A percentile compares a stretch with the other conserved stretches of the same genome.
Evolutionary conservation across 2,329 filamentous ascomycete genomes (phyloP).

Genomic region (Coleophoma cylindrospora): DNA sequence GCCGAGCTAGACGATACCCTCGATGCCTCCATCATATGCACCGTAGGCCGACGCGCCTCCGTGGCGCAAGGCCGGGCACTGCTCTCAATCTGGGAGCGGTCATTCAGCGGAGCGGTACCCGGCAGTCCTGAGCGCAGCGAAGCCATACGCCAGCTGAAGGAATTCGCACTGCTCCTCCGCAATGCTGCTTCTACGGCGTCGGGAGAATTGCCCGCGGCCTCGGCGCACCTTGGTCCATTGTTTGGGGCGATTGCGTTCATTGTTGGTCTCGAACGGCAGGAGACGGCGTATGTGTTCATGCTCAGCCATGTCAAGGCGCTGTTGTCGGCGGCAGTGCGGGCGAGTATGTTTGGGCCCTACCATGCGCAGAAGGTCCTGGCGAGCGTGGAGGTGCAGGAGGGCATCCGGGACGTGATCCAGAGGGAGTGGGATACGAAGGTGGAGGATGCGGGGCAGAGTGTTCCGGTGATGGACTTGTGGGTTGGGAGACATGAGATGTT

Average conservation of each 20-base stretch:
- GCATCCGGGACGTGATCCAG: slow-evolving; percentile 53
- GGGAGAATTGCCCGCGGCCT: slow-evolving; percentile 34
- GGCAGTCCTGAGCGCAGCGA: slow-evolving; percentile 16
- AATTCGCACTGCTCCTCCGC: slow-evolving; percentile 20
- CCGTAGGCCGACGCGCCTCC: slow-evolving; percentile 72
- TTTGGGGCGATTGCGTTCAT: slow-evolving; percentile 62
- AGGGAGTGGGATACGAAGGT: slow-evolving; percentile 53
- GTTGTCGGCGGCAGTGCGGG: slow-evolving; percentile 70
- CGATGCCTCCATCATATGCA: slow-evolving; percentile 72
- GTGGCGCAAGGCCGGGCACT: slow-evolving; percentile 72
- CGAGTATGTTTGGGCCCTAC: slow-evolving; percentile 75
- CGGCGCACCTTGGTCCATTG: slow-evolving; percentile 66
- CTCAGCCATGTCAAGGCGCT: slow-evolving; percentile 73
- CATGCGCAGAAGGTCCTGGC: slow-evolving; percentile 72
- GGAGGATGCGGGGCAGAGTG: slow-evolving; percentile 67
- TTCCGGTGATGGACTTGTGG: slow-evolving; percentile 79
- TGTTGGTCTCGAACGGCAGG: slow-evolving; percentile 53
- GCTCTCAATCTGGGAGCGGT: slow-evolving; percentile 71
- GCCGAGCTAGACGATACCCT: slow-evolving; percentile 65
- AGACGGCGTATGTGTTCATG: slow-evolving; percentile 71
- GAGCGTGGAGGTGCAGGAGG: slow-evolving; percentile 47
- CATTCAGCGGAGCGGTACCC: slow-evolving; percentile 43
- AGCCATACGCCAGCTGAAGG: slow-evolving; percentile 14
- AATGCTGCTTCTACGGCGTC: slow-evolving; percentile 11
- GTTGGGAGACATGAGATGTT: slow-evolving; percentile 76